Percentiles rank a stretch among this genome's conserved stretches.
Conservation (phyloP, 1,139 yeast species). For the Pichia sp. region DNA sequence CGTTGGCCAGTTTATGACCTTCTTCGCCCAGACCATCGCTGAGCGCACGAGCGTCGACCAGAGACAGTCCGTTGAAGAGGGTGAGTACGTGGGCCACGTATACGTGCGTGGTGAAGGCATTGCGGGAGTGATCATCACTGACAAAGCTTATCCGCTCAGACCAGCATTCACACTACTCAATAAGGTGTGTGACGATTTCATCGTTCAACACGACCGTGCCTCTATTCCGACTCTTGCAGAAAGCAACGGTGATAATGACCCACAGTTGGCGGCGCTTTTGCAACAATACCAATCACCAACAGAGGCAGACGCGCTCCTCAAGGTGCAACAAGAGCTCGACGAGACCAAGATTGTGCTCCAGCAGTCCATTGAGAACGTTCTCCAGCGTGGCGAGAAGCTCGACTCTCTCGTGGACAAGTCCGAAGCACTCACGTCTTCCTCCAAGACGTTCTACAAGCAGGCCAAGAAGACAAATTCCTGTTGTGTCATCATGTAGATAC, state of each 20-base stretch:
- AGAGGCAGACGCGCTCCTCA: constrained; percentile 95
- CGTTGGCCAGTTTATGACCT: constrained; percentile 87
- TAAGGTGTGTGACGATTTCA: constrained; percentile 85
- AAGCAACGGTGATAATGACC: constrained; percentile 65
- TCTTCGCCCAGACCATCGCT: constrained; percentile 86
- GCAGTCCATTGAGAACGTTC: constrained; percentile 89
- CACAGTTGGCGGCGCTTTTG: constrained; percentile 40
- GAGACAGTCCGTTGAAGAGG: constrained; percentile 93
- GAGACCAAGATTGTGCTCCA: constrained; percentile 95
- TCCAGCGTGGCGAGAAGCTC: constrained; percentile 93
- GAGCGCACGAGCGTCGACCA: constrained; percentile 84
- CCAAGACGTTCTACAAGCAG: constrained; percentile 93
- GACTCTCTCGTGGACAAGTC: constrained; percentile 93
- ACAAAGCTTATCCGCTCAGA: constrained; percentile 91
- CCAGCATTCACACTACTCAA: constrained; percentile 95
- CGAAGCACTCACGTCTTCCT: constrained; percentile 82
- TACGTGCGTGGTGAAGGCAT: constrained; percentile 54
- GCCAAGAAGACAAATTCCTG: constrained; percentile 97
- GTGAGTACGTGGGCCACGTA: constrained; percentile 86
- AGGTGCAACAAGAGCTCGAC: constrained; percentile 95
- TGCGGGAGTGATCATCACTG: constrained; percentile 90
- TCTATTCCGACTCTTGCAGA: no score
- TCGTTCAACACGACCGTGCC: no score
- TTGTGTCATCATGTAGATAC: constrained; percentile 67
- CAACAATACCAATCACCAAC: constrained; percentile 91